Percentiles rank a stretch among this genome's conserved stretches.
phyloP scores from a whole-genome alignment of 805 yeast genomes.

The Wickerhamomyces silvicola region DNA sequence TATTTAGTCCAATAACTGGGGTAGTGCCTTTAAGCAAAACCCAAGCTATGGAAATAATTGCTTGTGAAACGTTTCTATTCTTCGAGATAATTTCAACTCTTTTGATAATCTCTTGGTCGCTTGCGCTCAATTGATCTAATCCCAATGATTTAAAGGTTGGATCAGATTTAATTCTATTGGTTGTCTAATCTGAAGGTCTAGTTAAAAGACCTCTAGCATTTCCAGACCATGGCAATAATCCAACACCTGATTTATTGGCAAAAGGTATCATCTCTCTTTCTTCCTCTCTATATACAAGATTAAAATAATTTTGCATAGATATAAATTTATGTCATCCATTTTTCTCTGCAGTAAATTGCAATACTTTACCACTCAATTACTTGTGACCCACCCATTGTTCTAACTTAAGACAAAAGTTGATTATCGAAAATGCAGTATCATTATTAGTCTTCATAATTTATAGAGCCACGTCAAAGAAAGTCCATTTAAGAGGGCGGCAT shows the following conservation, averaged over 20 bases:
- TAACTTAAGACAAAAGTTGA: no score
- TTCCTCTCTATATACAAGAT: conserved; percentile 45
- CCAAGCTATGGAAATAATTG: conserved; percentile 47
- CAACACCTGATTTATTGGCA: conserved; percentile 44
- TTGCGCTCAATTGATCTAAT: conserved; percentile 4
- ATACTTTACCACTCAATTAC: no score
- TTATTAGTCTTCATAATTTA: no score
- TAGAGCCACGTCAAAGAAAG: no score
- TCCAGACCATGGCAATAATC: conserved; percentile 57
- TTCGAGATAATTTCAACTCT: conserved; percentile 47
- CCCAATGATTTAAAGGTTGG: conserved; percentile 7
- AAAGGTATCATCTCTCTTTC: conserved; percentile 56
- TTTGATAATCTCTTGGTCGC: conserved; percentile 30
- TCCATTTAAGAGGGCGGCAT: no score
- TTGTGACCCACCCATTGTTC: no score
- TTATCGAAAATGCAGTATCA: no score
- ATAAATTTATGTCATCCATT: conserved; percentile 52
- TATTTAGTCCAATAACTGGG: conserved; percentile 50
- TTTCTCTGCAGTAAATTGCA: conserved; percentile 50
- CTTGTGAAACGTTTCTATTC: conserved; percentile 42
- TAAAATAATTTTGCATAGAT: conserved; percentile 52
- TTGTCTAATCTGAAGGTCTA: conserved; percentile 29
- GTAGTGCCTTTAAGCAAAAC: conserved; percentile 37
- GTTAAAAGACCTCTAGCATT: conserved; percentile 48
- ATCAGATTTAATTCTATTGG: conserved; percentile 8